A percentile compares a stretch with the other conserved stretches of the same genome.
phyloP scores from a whole-genome alignment of 2,329 filamentous ascomycete genomes.

The Fonsecaea multimorphosa region DNA sequence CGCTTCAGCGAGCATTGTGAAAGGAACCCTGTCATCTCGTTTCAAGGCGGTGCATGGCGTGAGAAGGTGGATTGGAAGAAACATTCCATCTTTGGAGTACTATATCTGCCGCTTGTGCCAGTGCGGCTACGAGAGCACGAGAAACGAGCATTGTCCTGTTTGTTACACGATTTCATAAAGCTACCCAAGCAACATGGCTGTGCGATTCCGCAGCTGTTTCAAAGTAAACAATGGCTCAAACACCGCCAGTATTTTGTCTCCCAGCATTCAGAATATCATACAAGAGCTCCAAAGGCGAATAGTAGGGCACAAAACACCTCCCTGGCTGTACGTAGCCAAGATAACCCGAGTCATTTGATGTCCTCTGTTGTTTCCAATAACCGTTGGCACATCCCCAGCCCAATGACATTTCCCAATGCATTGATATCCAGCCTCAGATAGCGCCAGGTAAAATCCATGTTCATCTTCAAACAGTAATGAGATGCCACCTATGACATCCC shows the following conservation, averaged over 20 bases:
- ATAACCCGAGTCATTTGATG: not conserved
- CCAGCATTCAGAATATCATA: not conserved
- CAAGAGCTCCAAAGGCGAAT: not conserved
- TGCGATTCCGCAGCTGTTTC: not conserved
- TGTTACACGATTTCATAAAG: not conserved
- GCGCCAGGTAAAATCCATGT: not conserved
- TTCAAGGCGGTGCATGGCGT: not conserved
- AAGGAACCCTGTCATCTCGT: not conserved
- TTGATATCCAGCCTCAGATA: not conserved
- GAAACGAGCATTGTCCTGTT: not conserved
- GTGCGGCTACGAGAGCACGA: not conserved
- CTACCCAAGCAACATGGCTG: not conserved
- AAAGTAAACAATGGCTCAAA: not conserved
- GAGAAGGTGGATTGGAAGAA: not conserved
- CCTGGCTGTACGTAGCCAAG: not conserved
- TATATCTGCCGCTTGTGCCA: not conserved
- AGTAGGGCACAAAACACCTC: not conserved
- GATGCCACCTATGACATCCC: not conserved
- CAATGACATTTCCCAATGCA: not conserved
- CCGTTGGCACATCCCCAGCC: not conserved
- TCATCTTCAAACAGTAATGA: slow-evolving; percentile 4
- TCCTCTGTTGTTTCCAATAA: not conserved
- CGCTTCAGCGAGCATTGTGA: slow-evolving; percentile 1
- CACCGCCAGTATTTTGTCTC: not conserved
- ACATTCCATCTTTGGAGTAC: not conserved